phyloP scores from a whole-genome alignment of 441 rosid genomes.

The Erodium moschatum region DNA sequence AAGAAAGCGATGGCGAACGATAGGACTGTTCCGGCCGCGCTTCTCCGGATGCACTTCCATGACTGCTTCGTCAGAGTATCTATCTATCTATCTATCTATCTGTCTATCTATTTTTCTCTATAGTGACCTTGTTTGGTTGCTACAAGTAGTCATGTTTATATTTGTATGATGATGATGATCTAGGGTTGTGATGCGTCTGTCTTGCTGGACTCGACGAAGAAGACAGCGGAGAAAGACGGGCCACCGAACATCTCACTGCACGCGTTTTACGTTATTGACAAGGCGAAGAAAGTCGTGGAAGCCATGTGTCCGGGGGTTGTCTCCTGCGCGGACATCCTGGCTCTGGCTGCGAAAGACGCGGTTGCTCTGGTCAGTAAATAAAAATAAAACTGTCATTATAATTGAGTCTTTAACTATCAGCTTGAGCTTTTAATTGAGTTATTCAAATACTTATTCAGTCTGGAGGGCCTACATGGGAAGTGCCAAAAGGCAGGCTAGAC shows the following conservation, averaged over 20 bases:
- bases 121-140: no score
- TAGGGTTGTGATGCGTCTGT: constrained; percentile 19
- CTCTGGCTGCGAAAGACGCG: constrained; percentile 57
- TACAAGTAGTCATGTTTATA: no score
- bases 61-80: constrained; percentile 63
- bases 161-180: neutral
- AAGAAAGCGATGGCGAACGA: constrained; percentile 42
- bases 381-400: no score
- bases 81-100: no score
- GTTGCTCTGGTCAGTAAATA: constrained; percentile 45
- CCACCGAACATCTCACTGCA: constrained; percentile 61
- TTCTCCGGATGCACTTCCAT: constrained; percentile 63
- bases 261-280: constrained; percentile 53
- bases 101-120: no score
- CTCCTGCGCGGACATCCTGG: constrained; percentile 60
- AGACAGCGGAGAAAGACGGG: constrained; percentile 58
- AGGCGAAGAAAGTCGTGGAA: constrained; percentile 49
- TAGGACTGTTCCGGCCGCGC: constrained; percentile 51
- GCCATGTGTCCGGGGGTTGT: constrained; percentile 47
- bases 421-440: no score
- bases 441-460: no score
- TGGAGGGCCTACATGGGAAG: constrained; percentile 61
- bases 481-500: constrained; percentile 60
- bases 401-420: no score
- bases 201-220: constrained; percentile 42